phyloP scores from a whole-genome alignment of 495 filamentous ascomycete species.

The Arthonia radiata region DNA sequence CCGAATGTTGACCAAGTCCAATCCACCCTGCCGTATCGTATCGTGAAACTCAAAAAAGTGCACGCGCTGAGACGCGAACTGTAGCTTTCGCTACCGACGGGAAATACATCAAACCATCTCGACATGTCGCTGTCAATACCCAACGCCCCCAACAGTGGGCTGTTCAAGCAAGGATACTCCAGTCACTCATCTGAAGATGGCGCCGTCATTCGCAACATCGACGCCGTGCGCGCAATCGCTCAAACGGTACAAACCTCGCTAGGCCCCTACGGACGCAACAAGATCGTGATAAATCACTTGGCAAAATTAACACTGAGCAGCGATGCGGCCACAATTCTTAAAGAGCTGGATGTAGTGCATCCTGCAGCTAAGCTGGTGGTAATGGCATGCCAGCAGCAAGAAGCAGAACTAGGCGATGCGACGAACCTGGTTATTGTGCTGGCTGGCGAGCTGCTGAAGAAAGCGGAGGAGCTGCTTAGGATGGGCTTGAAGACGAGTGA shows the following conservation, averaged over 20 bases:
- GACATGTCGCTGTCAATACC: slow-evolving; percentile 1
- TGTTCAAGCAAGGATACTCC: slow-evolving; percentile 5
- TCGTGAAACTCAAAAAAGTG: no score
- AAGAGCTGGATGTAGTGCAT: slow-evolving; percentile 95
- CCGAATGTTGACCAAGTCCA: no score
- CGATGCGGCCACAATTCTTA: slow-evolving; percentile 89
- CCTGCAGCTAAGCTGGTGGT: slow-evolving; percentile 96
- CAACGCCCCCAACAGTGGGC: slow-evolving; percentile 3
- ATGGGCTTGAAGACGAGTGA: slow-evolving; percentile 95
- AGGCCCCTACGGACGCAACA: slow-evolving; percentile 94
- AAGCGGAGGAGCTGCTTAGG: slow-evolving; percentile 84
- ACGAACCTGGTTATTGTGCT: slow-evolving; percentile 95
- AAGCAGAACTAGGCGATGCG: slow-evolving; percentile 93
- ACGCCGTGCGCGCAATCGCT: slow-evolving; percentile 89
- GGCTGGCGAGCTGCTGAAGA: slow-evolving; percentile 86
- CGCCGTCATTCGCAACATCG: slow-evolving; percentile 93
- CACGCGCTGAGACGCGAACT: no score
- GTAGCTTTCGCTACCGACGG: no score
- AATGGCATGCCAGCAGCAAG: slow-evolving; percentile 97
- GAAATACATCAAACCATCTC: slow-evolving; percentile 5
- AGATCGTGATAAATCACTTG: slow-evolving; percentile 99
- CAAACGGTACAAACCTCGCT: slow-evolving; percentile 91
- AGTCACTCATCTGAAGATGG: slow-evolving; percentile 98
- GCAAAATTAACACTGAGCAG: slow-evolving; percentile 99
- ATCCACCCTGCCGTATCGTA: no score